These are phyloP conservation scores for Aspergillus bridgeri DNA, from an alignment of 495 filamentous ascomycete genomes.

Conservation along the genomic window DNA sequence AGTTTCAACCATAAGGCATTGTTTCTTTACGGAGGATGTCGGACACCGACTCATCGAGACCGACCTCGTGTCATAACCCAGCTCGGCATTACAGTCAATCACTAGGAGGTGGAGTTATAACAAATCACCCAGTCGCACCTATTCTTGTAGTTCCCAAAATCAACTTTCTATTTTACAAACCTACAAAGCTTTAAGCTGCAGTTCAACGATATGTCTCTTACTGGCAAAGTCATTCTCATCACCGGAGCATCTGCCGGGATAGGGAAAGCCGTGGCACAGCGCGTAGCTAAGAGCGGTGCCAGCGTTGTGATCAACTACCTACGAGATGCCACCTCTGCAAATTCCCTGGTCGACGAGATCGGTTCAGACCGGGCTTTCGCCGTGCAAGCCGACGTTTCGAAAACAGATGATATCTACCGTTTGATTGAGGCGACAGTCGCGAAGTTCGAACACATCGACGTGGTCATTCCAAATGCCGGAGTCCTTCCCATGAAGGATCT, in stretches of 20 bases:
- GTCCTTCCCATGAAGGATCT: slow-evolving; percentile 36
- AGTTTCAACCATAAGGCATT: not conserved
- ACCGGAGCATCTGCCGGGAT: slow-evolving; percentile 69
- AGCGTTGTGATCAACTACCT: slow-evolving; percentile 64
- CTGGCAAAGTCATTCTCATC: slow-evolving; percentile 59
- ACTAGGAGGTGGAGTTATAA: not conserved
- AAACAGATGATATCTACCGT: slow-evolving; percentile 34
- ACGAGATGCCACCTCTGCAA: slow-evolving; percentile 49
- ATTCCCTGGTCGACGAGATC: slow-evolving; percentile 51
- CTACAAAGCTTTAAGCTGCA: not conserved
- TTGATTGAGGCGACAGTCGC: slow-evolving; percentile 44
- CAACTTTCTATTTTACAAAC: not conserved
- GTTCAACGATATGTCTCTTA: slow-evolving; percentile 34
- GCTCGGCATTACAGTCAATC: not conserved
- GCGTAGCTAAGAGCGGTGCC: slow-evolving; percentile 55
- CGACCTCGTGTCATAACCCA: not conserved
- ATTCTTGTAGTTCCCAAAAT: not conserved
- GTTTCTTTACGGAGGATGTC: not conserved
- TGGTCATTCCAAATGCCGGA: slow-evolving; percentile 61
- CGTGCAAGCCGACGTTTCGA: slow-evolving; percentile 50
- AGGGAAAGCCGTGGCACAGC: slow-evolving; percentile 55
- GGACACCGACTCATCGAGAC: not conserved
- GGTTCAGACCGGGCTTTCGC: slow-evolving; percentile 50
- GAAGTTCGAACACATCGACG: slow-evolving; percentile 55
- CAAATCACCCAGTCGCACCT: not conserved